phyloP scores from a whole-genome alignment of 2,329 filamentous ascomycete genomes.

The Talaromyces sp. region DNA sequence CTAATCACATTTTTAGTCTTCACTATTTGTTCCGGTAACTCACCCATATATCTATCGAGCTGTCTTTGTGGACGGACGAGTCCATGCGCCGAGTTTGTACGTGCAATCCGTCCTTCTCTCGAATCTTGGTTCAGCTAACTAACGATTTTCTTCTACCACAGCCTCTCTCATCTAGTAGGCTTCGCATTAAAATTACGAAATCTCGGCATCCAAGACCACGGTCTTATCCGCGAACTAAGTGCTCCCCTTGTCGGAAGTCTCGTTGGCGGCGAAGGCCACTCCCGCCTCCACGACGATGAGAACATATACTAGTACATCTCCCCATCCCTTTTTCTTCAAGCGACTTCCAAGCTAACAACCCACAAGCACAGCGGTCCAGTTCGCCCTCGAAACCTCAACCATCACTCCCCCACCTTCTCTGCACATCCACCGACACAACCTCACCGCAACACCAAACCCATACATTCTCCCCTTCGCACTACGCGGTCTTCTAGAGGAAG shows the following conservation, averaged over 20 bases:
- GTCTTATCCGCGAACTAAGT: constrained; percentile 85
- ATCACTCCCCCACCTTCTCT: constrained; percentile 48
- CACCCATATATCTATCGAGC: constrained; percentile 94
- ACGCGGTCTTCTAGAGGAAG: constrained; percentile 87
- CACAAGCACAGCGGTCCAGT: constrained; percentile 63
- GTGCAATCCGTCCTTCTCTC: constrained; percentile 22
- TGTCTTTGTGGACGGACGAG: constrained; percentile 90
- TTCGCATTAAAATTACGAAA: constrained; percentile 94
- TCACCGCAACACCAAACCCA: constrained; percentile 60
- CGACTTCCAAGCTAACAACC: neutral
- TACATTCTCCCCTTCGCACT: constrained; percentile 95
- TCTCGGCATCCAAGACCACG: constrained; percentile 87
- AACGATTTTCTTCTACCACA: constrained; percentile 26
- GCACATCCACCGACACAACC: constrained; percentile 51
- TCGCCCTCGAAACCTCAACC: constrained; percentile 67
- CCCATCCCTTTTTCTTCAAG: neutral
- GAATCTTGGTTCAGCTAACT: neutral
- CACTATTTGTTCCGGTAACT: constrained; percentile 76
- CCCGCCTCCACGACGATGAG: constrained; percentile 84
- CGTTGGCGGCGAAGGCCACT: constrained; percentile 90
- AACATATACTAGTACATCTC: constrained; percentile 70
- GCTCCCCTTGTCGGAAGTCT: constrained; percentile 84
- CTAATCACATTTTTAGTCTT: constrained; percentile 55
- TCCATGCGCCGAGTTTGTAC: constrained; percentile 87
- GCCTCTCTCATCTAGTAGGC: constrained; percentile 82